phyloP scores from a whole-genome alignment of 306 rosid genomes.

The Cucumis melo region DNA sequence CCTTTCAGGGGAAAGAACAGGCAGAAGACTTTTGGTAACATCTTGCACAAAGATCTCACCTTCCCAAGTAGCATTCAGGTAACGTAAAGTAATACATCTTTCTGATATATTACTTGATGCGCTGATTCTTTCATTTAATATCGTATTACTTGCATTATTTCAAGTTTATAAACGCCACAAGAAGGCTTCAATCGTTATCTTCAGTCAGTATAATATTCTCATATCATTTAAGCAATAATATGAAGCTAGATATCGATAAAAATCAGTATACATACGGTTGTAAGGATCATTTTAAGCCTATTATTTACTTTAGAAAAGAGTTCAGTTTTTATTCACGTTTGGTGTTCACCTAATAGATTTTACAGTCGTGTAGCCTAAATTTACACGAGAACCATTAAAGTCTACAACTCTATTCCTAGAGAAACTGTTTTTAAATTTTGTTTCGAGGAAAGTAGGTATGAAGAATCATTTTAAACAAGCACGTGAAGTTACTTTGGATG shows the following conservation, averaged over 20 bases:
- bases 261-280: too few species aligned
- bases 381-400: neutral
- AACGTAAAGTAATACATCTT: neutral
- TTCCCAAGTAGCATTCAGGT: constrained; percentile 94
- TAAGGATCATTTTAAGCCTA: neutral
- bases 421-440: neutral
- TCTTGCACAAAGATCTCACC: constrained; percentile 91
- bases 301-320: neutral
- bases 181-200: neutral
- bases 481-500: neutral
- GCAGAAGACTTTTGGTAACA: constrained; percentile 78
- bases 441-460: neutral
- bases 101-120: neutral
- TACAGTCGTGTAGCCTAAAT: neutral
- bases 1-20: constrained; percentile 97
- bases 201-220: neutral
- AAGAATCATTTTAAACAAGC: neutral
- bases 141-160: neutral
- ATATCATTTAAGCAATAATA: neutral
- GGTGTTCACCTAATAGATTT: neutral
- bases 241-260: neutral
- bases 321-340: neutral
- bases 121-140: neutral
- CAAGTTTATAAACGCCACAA: neutral
- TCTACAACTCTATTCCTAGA: neutral